Evolutionary conservation across 2,329 filamentous ascomycete species (phyloP), one percentile per base, ranked within the genome.

Genomic region (Pestalotiopsis sp.): DNA sequence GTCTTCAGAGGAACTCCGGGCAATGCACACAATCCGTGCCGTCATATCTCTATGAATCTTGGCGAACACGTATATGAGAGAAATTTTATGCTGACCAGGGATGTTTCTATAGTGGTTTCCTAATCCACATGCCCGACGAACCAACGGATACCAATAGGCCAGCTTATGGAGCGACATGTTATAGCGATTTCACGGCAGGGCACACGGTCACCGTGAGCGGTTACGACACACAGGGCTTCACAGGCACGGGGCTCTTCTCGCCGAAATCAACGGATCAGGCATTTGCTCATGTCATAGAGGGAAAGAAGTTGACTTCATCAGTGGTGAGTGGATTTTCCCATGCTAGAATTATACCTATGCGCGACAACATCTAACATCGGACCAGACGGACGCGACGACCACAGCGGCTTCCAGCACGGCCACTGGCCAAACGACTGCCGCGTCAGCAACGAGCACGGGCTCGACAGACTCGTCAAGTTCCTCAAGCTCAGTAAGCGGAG

Each of bases 111-210:
- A 68, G 65, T 2, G 65, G 63, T 13, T 69, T 57, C 23, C 6
- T 38, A 2, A 38, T 69, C 13, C 20, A 52, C 12, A 27, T 49
- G 13, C 70, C 72, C 6, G 4, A 38, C 17, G 69, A 67, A 12
- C n/a, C 65, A 25, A 11, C 69, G n/a, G 72, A 74, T 27, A n/a
- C 70, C 4, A 67, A 72, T 14, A 68, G 73, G 17, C 72, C 73
- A 2, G 73, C 73, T 0, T 75, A 73, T 58, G 73, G 73, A 52
- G 73, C 71, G 13, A 74, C 72, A 25, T 75, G 73, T 31, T 73
- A 68, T 27, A 73, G 69, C 41, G 11, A 70, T 12, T 73, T 72
- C 68, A 57, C 65, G n/a, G 57, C 67, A 12, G 70, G 73, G 59
- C 67, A 69, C 36, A 69, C 69, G 7, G 31, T 68, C 3, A 68